Base-by-base conservation (phyloP, 139 green algal genomes). In the Chlamydomonas eustigma region DNA sequence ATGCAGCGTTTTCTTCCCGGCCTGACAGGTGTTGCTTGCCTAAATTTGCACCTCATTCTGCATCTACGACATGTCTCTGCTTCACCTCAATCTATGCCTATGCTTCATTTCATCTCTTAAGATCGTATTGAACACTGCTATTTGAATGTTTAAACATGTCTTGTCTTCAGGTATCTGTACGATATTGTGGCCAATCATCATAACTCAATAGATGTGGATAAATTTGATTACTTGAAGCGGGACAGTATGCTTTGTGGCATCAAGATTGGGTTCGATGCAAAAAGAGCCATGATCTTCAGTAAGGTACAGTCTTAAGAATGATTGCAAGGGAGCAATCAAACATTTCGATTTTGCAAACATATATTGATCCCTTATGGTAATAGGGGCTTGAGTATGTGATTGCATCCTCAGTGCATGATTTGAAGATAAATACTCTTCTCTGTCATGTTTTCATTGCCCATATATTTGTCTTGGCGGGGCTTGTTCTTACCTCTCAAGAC, bases 181-280 rank as follows among this genome's bases (percentile, higher is more conserved):
- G 91, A 96, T 64, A 93, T 96, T 36, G 90, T 96, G 35, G 88
- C 88, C 66, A 96, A 96, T 76, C 80, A 86, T 0, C 28, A 65
- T 28, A 95, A 92, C 74, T 68, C 79, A 63, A 87, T 97, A 5
- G 93, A 97, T 66, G 88, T 97, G 44, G 92, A 94, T 86, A 93
- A 94, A 76, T 69, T 82, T 76, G 91, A 94, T 80, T 95, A 97
- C 82, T 76, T 95, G 68, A 38, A 70, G 34, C 80, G 91, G 12
- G 91, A 94, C 76, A 75, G 74, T 2, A 67, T 74, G 8, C 80
- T 86, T 64, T 90, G 84, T 75, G 86, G 83, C 35, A 69, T 93
- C 24, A 87, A 87, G 51, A 73, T 90, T 12, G 68, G 39, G n/a
- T 84, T 72, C 44, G 84, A 94, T 80, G 85, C 89, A 37, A 72